Conservation (phyloP, 2,329 filamentous ascomycete genomes). For the Rhynchosporium graminicola region DNA sequence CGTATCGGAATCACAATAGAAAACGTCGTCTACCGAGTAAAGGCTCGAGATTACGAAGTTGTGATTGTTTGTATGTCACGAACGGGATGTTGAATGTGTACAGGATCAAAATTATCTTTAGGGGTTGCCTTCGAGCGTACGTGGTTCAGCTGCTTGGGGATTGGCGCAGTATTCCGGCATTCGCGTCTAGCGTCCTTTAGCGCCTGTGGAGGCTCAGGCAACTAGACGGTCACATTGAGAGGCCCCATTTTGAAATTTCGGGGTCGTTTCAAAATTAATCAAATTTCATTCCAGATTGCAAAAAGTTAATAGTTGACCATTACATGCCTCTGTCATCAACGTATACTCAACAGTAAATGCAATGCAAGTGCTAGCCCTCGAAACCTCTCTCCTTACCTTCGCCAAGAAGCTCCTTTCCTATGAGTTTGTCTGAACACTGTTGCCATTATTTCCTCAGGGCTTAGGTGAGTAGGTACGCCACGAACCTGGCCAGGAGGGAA, state of each 20-base stretch:
- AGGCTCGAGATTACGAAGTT: background rate
- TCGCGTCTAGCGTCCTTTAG: background rate
- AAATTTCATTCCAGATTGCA: background rate
- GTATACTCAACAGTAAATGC: too few species aligned
- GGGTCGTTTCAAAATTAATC: background rate
- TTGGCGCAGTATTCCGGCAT: constrained; percentile 5
- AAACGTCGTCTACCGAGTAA: background rate
- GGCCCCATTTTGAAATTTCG: constrained; percentile 1
- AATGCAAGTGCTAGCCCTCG: too few species aligned
- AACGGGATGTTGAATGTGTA: background rate
- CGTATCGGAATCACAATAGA: background rate
- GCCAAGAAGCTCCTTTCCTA: too few species aligned
- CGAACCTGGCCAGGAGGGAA: too few species aligned
- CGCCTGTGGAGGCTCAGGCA: constrained; percentile 6
- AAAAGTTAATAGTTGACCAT: background rate
- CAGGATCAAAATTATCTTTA: background rate
- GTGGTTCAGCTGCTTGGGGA: constrained; percentile 12
- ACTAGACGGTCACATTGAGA: constrained; percentile 6
- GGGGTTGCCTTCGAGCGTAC: constrained; percentile 6
- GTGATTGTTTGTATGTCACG: constrained; percentile 2
- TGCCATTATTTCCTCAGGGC: too few species aligned
- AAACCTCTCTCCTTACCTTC: too few species aligned
- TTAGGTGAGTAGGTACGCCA: too few species aligned
- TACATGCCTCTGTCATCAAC: too few species aligned
- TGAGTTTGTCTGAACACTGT: too few species aligned